phyloP scores from a whole-genome alignment of 2,329 filamentous ascomycete genomes.

The Arthrobotrys pseudoclavata region DNA sequence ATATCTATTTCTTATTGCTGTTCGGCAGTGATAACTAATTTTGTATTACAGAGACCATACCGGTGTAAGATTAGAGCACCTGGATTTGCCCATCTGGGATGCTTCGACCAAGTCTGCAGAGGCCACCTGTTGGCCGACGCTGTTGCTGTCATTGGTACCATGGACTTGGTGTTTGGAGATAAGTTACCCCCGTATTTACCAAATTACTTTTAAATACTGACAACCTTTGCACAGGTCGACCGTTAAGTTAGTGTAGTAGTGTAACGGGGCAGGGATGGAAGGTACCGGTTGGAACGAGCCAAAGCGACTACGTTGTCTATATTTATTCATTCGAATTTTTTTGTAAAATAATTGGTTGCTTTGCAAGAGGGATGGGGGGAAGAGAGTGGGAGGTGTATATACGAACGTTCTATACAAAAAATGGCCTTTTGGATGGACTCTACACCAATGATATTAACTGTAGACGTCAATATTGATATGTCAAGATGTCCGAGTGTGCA shows the following conservation, averaged over 20 bases:
- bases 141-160: slow-evolving; percentile 81
- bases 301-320: background rate
- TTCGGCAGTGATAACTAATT: slow-evolving; percentile 5
- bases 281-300: background rate
- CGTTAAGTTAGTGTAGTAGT: slow-evolving; percentile 31
- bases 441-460: background rate
- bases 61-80: slow-evolving; percentile 97
- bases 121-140: slow-evolving; percentile 96
- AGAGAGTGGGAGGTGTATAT: slow-evolving; percentile 40
- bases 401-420: slow-evolving; percentile 39
- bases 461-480: background rate
- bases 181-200: slow-evolving; percentile 4
- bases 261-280: background rate
- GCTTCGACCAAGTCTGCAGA: slow-evolving; percentile 92
- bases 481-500: background rate
- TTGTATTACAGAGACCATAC: slow-evolving; percentile 75
- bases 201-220: slow-evolving; percentile 22
- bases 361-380: slow-evolving; percentile 1
- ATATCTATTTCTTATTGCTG: background rate
- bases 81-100: slow-evolving; percentile 92
- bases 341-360: slow-evolving; percentile 58
- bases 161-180: slow-evolving; percentile 89
- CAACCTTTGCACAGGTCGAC: slow-evolving; percentile 60
- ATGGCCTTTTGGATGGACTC: background rate
- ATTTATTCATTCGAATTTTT: slow-evolving; percentile 15